Base-by-base conservation (phyloP, 257 asterid species). In the Penstemon newberryi region DNA sequence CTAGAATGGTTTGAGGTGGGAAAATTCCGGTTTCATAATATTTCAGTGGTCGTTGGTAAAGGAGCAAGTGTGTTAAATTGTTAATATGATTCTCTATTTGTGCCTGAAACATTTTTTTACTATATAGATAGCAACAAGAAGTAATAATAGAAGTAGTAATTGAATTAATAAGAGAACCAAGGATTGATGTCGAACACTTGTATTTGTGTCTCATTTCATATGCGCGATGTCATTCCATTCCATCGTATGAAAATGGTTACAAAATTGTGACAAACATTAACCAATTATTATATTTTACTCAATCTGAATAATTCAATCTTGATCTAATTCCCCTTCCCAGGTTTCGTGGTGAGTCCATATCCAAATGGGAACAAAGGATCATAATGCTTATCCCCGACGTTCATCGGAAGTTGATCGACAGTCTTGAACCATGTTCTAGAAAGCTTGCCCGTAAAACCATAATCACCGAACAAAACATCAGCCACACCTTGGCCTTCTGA, bases 401-500 rank as follows among this genome's bases (percentile, higher is more conserved):
- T 81, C 86, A 83, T 83, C 0, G 89, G 89, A 15, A 83, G 86
- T 46, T 83, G 86, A 47, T 81, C 81, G 0, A 74, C 84, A 6
- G 59, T 78, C 73, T 71, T 83, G 76, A 81, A 81, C 89, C 89
- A 83, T 0, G 89, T 83, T 4, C 63, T 74, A 0, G 86, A n/a
- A 10, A 83, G 80, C 74, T 81, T 80, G 4, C 86, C 86, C 0
- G 76, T 67, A 43, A 83, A 83, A 8, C 82, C 84, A 42, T 78
- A 78, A 50, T 81, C 80, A 0, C 89, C 89, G 3, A 83, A 83
- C 19, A 83, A 65, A 43, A 81, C 89, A 71, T 83, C 89, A 2
- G 83, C 81, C 11, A 83, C 80, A 15, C 89, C 89, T 54, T 78
- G 86, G 15, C 88, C 88, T 55, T 83, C 86, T 1, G 84, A 57